Base-by-base conservation (phyloP, 768 basidiomycete species). In the Phanerochaete sordida region DNA sequence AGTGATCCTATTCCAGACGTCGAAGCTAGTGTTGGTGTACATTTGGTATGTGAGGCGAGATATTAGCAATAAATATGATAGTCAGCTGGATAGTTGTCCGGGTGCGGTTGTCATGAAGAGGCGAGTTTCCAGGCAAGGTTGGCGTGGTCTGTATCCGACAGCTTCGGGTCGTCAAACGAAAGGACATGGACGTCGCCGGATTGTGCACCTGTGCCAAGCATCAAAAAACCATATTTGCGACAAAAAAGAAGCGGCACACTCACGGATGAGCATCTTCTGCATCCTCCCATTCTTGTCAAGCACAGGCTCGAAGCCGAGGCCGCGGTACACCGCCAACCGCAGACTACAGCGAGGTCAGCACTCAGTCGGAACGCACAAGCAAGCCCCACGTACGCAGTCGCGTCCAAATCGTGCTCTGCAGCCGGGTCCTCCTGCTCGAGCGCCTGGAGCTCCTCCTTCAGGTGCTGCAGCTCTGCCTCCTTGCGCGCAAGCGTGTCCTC, bases 361-460 rank as follows among this genome's bases (percentile, higher is more conserved):
- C 16, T 2, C 33, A 33, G 35, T 51, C 31, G 28, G 28, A 73
- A 49, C 31, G n/a, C 16, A 23, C 27, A 54, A 21, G 13, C 44
- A 45, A 51, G 28, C 30, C 19, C 2, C 9, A 66, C 88, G 69
- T 73, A 91, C 91, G 80, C 73, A 46, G 83, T 83, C 21, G 87
- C 84, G 66, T 89, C 86, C 37, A 92, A 72, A 54, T 90, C 84
- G 63, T 91, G 90, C 61, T 91, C 88, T 21, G 79, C 71, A 7
- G 89, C 86, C 23, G 89, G 87, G 70, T 93, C 90, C 54, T 82
- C 85, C 44, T 79, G 79, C 68, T 92, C 90, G 61, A 90, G 69
- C 44, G 70, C 72, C 31, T 79, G 78, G 0, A 81, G 80, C 62
- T 85, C 84, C 56, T 88, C 87, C 64, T 87, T 88, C 60, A 93